Evolutionary conservation across 192 early-diverging fungal species (phyloP), one percentile per base, ranked within the genome.

Genomic region (Backusella luteola): DNA sequence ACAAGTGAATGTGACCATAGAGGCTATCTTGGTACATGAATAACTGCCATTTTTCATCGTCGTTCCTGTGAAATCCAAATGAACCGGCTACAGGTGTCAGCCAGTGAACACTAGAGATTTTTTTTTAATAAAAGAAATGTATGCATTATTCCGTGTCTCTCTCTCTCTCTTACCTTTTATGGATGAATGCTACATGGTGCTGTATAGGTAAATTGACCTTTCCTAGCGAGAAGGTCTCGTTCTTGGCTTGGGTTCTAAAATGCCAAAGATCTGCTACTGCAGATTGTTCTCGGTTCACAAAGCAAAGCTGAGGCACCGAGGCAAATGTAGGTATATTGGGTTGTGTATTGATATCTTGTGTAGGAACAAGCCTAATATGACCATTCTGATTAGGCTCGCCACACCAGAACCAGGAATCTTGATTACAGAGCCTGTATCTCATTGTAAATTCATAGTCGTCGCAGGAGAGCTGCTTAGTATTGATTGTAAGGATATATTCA

Each of bases 41-140:
- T 46, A 71, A n/a, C 15, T 71, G 70, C 70, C 70, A 71, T 71
- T 71, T 36, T 71, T 71, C 39, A 32, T 32, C 26, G 14, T 36
- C 29, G 29, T 71, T 41, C 3, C 42, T 41, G 29, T 32, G 15
- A 44, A 49, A 32, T 32, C 26, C 17, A 26, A 44, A 32, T 44
- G 42, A 29, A 23, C 68, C 68, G 17, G 35, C 36, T 41, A 69
- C 21, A 19, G 70, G 70, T 15, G 70, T 71, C 42, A 71, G 41
- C 70, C 70, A 71, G 9, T 68, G 35, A 68, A 19, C 35, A 21
- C 67, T 68, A 35, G 17, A 34, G 5, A 35, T 34, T 15, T 32
- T 32, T 29, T 3, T 32, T 32, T 32, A 32, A 32, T 32, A 32
- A 32, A 34, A 19, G 11, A 34, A 15, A 67, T 23, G 3, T 66